Base-by-base conservation (phyloP, 352 stramenopile species). In the Chrysophaeum taylorii region DNA sequence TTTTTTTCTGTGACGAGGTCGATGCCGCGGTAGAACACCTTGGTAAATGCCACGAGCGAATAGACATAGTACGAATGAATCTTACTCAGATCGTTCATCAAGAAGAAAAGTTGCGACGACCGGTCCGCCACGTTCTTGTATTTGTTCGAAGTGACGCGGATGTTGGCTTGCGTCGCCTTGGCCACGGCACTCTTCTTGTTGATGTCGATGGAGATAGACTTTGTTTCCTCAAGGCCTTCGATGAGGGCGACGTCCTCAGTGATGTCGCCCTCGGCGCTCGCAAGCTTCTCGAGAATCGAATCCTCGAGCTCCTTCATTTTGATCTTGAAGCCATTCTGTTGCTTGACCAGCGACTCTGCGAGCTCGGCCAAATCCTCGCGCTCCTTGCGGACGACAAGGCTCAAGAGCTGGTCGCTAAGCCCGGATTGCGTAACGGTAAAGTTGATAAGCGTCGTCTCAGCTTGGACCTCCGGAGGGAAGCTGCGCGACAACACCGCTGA, bases 11-110 rank as follows among this genome's bases (percentile, higher is more conserved):
- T 88, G 7, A 95, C 89, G 2, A 84, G 82, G 67, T 95, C 94
- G 62, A 97, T 97, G 31, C 89, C 92, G 36, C 91, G 92, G 50
- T 96, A 85, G 75, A 97, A 95, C 23, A 97, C 92, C 63, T 92
- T 87, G 68, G 96, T 92, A 85, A 98, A 98, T 0, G 90, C 92
- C 27, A 88, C 90, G 15, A 97, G 87, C 37, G 88, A 96, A 75
- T 97, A 97, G 71, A 97, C 96, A 77, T 97, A 97, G 81, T 96
- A 97, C 60, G 88, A 94, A 70, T 97, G 91, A 25, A 97, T 90
- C 79, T 97, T 97, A 75, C 87, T 89, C 71, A 97, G 91, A 67
- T 96, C 88, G 77, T 95, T 96, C 90, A 97, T 96, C 36, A 97
- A 76, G 85, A 97, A 97, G 82, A 97, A 97, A 1, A 97, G 80